These are phyloP conservation scores for Mortierella hygrophila DNA, from an alignment of 192 early-diverging fungal species.

Conservation along the genomic window DNA sequence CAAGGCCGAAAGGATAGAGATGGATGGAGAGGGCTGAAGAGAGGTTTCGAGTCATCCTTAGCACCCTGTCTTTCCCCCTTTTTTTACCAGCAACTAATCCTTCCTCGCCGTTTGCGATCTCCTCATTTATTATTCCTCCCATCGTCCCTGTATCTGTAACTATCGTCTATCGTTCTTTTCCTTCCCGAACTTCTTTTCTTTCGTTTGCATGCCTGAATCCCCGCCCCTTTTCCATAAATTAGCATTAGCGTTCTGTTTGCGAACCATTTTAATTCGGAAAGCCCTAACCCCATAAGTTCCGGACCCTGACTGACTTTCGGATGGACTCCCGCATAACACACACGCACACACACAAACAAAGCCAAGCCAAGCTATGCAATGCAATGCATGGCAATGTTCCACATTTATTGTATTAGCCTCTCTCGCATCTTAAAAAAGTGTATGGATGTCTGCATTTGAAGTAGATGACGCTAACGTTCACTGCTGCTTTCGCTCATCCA, in stretches of 20 bases:
- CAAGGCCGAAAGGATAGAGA: not conserved
- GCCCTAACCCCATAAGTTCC: not conserved
- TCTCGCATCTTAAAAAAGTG: not conserved
- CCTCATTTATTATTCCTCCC: not conserved
- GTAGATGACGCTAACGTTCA: not conserved
- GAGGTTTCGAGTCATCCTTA: not conserved
- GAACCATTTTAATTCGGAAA: not conserved
- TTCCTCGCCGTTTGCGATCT: not conserved
- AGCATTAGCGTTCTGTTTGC: not conserved
- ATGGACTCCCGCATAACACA: no score
- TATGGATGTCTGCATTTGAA: not conserved
- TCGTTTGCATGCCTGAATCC: not conserved
- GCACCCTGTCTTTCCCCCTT: not conserved
- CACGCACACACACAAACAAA: not conserved
- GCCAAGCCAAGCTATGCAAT: not conserved
- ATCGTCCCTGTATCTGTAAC: not conserved
- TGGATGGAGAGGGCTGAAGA: no score
- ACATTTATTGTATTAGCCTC: not conserved
- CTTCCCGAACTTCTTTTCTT: not conserved
- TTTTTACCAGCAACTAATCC: not conserved
- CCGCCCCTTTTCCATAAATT: not conserved
- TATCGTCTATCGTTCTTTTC: not conserved
- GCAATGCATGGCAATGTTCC: not conserved
- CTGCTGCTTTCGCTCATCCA: not conserved
- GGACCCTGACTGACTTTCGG: not conserved